Conservation (phyloP, 305 asterid species). For the Rubia peregrina region DNA sequence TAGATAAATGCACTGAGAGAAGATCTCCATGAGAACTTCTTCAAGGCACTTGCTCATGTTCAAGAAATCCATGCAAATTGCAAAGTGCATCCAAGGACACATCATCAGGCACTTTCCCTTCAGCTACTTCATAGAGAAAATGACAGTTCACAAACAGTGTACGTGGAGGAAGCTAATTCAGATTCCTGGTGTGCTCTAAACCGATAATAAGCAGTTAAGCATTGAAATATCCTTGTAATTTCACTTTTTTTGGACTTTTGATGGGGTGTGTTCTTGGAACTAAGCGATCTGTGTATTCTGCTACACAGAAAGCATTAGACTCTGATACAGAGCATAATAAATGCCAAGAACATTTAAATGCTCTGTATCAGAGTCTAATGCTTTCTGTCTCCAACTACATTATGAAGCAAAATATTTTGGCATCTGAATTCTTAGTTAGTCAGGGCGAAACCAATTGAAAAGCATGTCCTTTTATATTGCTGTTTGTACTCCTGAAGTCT, state of each 20-base stretch:
- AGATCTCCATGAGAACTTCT: conserved; percentile 75
- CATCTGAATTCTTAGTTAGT: background rate
- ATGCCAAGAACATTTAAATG: background rate
- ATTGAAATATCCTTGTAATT: background rate
- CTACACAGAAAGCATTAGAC: background rate
- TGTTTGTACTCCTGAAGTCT: background rate
- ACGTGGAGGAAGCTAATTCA: background rate
- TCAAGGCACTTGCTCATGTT: conserved; percentile 97
- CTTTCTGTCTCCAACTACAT: background rate
- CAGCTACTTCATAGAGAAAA: conserved; percentile 6
- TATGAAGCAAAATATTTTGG: background rate
- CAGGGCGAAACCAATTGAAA: background rate
- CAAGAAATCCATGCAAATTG: conserved; percentile 96
- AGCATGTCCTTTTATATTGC: background rate
- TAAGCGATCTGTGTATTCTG: background rate
- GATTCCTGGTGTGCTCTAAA: background rate
- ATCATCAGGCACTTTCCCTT: conserved; percentile 70
- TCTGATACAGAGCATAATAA: background rate
- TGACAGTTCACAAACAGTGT: background rate
- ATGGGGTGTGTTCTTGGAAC: background rate
- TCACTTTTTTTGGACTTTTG: background rate
- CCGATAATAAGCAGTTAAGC: background rate
- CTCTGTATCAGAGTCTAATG: background rate
- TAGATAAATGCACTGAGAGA: conserved; percentile 89
- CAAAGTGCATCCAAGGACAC: conserved; percentile 87